Evolutionary conservation across 1,284 basidiomycete genomes (phyloP).

Genomic region (Ceratorhiza oryzae-sativae): DNA sequence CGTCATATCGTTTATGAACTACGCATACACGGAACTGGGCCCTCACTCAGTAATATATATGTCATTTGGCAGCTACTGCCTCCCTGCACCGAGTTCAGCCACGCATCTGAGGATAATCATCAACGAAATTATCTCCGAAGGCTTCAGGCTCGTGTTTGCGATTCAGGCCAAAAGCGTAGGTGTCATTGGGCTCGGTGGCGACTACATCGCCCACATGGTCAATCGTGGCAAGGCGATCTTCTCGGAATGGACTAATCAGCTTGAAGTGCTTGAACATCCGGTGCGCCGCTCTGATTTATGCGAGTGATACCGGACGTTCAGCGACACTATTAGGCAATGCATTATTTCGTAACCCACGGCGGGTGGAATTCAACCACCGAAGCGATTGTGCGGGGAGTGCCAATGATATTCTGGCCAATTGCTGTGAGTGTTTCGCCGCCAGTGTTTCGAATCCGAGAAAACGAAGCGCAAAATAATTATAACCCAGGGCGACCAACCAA

Average conservation of each 20-base stretch:
- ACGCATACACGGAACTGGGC: conserved; percentile 20
- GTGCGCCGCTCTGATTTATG: neutral
- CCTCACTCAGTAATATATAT: conserved; percentile 28
- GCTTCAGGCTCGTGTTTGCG: conserved; percentile 1
- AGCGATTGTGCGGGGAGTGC: conserved; percentile 14
- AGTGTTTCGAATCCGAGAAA: too few species aligned
- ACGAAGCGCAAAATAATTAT: neutral
- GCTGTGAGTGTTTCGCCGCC: neutral
- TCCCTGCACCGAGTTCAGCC: neutral
- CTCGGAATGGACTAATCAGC: conserved; percentile 30
- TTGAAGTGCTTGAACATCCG: conserved; percentile 30
- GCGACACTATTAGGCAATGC: conserved; percentile 2
- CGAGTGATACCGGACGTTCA: too few species aligned
- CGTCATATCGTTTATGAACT: conserved; percentile 21
- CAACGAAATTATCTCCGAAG: neutral
- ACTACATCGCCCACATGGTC: neutral
- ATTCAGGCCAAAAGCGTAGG: neutral
- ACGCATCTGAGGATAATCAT: conserved; percentile 11
- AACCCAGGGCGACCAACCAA: conserved; percentile 5
- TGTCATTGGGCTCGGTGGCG: neutral
- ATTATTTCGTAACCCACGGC: conserved; percentile 35
- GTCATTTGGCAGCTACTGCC: conserved; percentile 29
- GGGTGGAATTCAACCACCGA: conserved; percentile 28
- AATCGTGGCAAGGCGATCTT: conserved; percentile 22
- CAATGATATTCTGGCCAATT: conserved; percentile 38